A percentile compares a stretch with the other conserved stretches of the same genome.
Evolutionary conservation across 2,329 filamentous ascomycete genomes (phyloP).

Genomic region (Trichoderma gracile): DNA sequence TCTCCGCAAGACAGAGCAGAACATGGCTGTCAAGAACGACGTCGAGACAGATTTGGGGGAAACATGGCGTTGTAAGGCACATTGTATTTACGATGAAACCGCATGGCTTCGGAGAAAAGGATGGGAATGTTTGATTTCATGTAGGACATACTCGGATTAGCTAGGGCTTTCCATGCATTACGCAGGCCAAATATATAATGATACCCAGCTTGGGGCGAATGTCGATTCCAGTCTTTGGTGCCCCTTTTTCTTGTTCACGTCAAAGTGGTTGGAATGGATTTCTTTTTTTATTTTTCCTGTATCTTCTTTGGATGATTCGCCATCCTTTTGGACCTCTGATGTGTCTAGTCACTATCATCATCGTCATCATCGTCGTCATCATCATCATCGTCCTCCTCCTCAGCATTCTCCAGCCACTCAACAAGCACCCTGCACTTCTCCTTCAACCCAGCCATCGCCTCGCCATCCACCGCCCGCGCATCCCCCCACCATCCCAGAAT

Average conservation of each 20-base stretch:
- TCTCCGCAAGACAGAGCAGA: neutral
- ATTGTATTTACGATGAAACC: neutral
- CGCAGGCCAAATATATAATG: conserved; percentile 15
- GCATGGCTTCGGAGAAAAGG: neutral
- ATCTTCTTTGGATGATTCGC: neutral
- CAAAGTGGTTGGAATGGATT: neutral
- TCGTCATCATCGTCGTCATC: conserved; percentile 34
- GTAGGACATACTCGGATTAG: neutral
- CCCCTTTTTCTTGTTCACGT: neutral
- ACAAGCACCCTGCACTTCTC: conserved; percentile 76
- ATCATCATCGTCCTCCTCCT: conserved; percentile 64
- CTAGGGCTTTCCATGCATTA: neutral
- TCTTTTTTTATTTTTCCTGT: neutral
- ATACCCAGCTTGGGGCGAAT: conserved; percentile 20
- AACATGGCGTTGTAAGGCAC: conserved; percentile 11
- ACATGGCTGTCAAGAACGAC: neutral
- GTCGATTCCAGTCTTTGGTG: neutral
- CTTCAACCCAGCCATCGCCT: conserved; percentile 69
- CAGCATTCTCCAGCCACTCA: conserved; percentile 79
- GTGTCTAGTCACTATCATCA: conserved; percentile 23
- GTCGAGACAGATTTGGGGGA: neutral
- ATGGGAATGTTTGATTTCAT: neutral
- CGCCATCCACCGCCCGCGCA: conserved; percentile 63
- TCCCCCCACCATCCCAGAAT: conserved; percentile 89
- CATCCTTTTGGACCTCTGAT: neutral